Conservation (phyloP, 768 basidiomycete species). For the Trametes cingulata region DNA sequence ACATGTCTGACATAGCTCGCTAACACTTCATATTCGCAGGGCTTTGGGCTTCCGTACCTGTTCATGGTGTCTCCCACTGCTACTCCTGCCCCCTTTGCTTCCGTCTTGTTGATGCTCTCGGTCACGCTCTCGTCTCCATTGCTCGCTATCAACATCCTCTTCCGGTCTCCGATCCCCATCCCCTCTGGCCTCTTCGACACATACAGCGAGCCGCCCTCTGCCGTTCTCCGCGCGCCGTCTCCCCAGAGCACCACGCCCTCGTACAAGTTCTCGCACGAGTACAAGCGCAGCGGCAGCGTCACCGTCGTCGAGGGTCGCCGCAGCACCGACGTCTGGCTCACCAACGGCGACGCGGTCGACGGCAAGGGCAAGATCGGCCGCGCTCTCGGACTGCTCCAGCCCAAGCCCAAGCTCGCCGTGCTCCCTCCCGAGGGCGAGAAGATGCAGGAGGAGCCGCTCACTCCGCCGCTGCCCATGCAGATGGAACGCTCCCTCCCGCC, state of each 20-base stretch:
- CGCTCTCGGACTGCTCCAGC: constrained; percentile 60
- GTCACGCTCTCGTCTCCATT: constrained; percentile 70
- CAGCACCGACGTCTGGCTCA: constrained; percentile 74
- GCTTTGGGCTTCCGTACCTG: constrained; percentile 64
- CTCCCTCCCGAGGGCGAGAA: constrained; percentile 56
- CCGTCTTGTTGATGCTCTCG: constrained; percentile 60
- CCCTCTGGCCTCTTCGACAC: constrained; percentile 64
- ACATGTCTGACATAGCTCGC: neutral
- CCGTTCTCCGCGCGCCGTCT: constrained; percentile 45
- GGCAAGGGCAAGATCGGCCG: constrained; percentile 63
- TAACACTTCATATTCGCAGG: constrained; percentile 37
- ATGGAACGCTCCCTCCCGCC: constrained; percentile 52
- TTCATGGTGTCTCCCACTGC: constrained; percentile 41
- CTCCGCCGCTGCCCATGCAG: constrained; percentile 65
- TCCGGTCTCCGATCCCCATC: constrained; percentile 64
- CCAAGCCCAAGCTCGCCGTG: constrained; percentile 68
- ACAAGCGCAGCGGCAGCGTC: constrained; percentile 61
- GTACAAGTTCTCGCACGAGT: constrained; percentile 51
- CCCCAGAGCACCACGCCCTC: constrained; percentile 41
- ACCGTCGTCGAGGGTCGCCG: constrained; percentile 71
- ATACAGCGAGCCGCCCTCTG: constrained; percentile 43
- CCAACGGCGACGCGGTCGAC: constrained; percentile 70
- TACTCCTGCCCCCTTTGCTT: constrained; percentile 40
- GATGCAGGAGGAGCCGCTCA: constrained; percentile 39
- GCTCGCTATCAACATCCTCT: constrained; percentile 59